Conservation (phyloP, 140 eudicot genomes). For the Ambrosia hybrid region DNA sequence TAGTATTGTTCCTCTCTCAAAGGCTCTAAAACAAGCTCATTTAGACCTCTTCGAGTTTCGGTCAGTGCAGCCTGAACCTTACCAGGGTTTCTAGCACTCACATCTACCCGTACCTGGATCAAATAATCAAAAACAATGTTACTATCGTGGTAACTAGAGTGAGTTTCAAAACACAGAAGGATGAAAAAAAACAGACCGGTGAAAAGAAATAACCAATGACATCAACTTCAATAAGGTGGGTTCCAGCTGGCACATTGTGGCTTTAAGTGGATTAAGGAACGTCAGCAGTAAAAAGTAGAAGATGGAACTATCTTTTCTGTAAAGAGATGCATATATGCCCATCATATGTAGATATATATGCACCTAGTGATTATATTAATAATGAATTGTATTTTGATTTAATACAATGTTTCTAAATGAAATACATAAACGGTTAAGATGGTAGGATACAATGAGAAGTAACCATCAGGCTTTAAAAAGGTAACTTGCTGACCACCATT, state of each 20-base stretch:
- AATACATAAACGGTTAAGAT: conserved; percentile 5
- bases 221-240: conserved; percentile 95
- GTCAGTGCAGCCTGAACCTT: conserved; percentile 98
- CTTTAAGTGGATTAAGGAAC: conserved; percentile 58
- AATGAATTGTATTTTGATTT: not conserved
- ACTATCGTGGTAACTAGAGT: not conserved
- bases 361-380: not conserved
- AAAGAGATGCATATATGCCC: not conserved
- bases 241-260: conserved; percentile 94
- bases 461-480: conserved; percentile 89
- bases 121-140: not conserved
- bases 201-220: conserved; percentile 90
- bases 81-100: conserved; percentile 96
- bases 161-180: not conserved
- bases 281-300: not conserved
- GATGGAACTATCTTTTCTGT: not conserved
- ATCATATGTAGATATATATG: not conserved
- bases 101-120: conserved; percentile 64
- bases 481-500: conserved; percentile 87
- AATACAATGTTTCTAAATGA: not conserved
- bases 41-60: conserved; percentile 81
- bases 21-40: conserved; percentile 92
- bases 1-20: conserved; percentile 87
- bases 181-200: conserved; percentile 56
- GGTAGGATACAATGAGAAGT: conserved; percentile 98